phyloP scores from a whole-genome alignment of 1,284 basidiomycete genomes.

The Melampsora medusae region DNA sequence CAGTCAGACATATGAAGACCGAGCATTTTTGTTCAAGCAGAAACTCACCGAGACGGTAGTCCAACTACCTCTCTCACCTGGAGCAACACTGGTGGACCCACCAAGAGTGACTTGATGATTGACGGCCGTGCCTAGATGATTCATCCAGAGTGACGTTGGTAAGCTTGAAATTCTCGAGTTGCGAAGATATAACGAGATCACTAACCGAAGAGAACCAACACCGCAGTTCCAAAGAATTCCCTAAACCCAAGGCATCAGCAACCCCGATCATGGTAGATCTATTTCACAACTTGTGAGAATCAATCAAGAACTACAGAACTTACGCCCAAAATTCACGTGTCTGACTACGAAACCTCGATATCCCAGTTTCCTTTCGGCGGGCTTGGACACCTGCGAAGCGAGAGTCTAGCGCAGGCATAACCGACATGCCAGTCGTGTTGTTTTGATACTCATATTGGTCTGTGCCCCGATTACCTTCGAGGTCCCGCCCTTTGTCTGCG shows the following conservation, averaged over 20 bases:
- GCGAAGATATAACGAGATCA: neutral
- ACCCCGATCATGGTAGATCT: neutral
- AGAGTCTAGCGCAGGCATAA: conserved; percentile 3
- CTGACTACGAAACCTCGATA: neutral
- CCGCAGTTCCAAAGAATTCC: conserved; percentile 38
- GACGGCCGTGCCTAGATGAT: conserved; percentile 31
- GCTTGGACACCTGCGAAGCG: neutral
- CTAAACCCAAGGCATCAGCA: neutral
- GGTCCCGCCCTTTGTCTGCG: too few species aligned
- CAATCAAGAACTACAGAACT: neutral
- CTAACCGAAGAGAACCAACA: conserved; percentile 37
- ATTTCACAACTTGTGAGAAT: neutral
- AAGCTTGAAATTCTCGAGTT: neutral
- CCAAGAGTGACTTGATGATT: conserved; percentile 42
- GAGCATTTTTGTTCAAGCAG: neutral
- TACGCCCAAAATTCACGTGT: conserved; percentile 9
- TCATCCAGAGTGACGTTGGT: neutral
- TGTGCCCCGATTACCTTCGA: too few species aligned
- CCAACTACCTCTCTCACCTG: conserved; percentile 11
- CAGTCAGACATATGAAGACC: neutral
- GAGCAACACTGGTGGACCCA: conserved; percentile 19
- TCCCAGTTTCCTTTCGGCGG: neutral
- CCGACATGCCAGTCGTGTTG: neutral
- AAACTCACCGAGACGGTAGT: conserved; percentile 33
- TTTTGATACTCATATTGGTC: neutral